phyloP scores from a whole-genome alignment of 306 rosid species.

The Dicorynia guianensis region DNA sequence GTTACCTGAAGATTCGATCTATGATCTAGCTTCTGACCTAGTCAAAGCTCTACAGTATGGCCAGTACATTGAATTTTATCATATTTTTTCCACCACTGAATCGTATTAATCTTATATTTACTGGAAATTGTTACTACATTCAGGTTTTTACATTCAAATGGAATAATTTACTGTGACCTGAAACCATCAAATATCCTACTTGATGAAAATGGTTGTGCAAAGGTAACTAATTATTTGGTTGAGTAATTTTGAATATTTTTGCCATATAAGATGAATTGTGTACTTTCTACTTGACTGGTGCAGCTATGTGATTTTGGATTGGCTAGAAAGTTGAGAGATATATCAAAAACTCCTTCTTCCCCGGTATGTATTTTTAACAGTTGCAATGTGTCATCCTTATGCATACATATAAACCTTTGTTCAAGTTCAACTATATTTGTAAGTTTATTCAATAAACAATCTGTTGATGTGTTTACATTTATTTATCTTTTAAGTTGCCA shows the following conservation, averaged over 20 bases:
- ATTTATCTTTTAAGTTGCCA: conserved; percentile 67
- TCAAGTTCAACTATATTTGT: conserved; percentile 27
- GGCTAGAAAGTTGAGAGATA: conserved; percentile 88
- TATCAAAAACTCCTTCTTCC: conserved; percentile 78
- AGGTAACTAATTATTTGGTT: conserved; percentile 55
- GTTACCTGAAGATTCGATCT: conserved; percentile 94
- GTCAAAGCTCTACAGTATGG: conserved; percentile 81
- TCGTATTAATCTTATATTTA: conserved; percentile 38
- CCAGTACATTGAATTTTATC: conserved; percentile 33
- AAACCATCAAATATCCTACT: conserved; percentile 93
- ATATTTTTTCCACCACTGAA: neutral
- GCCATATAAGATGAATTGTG: conserved; percentile 17
- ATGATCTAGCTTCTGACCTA: conserved; percentile 73
- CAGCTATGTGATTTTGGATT: conserved; percentile 98
- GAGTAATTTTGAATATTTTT: conserved; percentile 4
- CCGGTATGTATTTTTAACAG: conserved; percentile 56
- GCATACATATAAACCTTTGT: conserved; percentile 18
- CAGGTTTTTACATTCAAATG: conserved; percentile 93
- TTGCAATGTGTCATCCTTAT: conserved; percentile 19
- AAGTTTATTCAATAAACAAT: conserved; percentile 30
- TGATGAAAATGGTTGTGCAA: conserved; percentile 88
- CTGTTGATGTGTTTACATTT: conserved; percentile 39
- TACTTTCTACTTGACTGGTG: conserved; percentile 39
- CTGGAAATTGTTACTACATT: conserved; percentile 32
- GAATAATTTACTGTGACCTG: conserved; percentile 90